Conservation (phyloP, 345 rosid species). For the Populus nigra region DNA sequence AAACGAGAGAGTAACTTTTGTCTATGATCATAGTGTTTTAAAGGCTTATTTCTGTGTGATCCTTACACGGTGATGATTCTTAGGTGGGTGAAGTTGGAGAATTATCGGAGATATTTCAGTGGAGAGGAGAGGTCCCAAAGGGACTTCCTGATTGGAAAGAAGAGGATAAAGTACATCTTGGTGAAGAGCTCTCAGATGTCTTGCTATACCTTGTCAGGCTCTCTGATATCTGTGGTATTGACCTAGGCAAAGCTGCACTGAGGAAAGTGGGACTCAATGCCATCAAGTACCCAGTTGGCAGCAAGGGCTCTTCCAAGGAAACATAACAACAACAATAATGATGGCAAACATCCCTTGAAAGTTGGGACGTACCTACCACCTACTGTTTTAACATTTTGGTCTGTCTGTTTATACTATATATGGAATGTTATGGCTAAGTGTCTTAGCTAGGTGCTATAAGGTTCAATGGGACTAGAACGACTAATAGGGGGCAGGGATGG, state of each 20-base stretch:
- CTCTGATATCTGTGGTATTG: constrained; percentile 75
- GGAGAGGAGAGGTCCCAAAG: constrained; percentile 91
- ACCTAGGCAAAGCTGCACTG: constrained; percentile 77
- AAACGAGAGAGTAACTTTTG: background rate
- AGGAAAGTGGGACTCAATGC: constrained; percentile 79
- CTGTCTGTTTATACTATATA: too few relatives aligned
- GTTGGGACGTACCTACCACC: too few relatives aligned
- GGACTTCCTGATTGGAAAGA: constrained; percentile 88
- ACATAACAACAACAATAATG: background rate
- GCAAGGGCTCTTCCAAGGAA: constrained; percentile 18
- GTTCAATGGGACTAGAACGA: too few relatives aligned
- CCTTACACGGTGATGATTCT: background rate
- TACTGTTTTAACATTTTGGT: too few relatives aligned
- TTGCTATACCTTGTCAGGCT: constrained; percentile 85
- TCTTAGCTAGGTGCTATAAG: too few relatives aligned
- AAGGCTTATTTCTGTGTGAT: background rate
- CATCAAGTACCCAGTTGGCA: constrained; percentile 63
- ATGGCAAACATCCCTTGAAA: background rate
- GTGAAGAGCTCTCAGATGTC: constrained; percentile 92
- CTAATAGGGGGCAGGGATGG: too few relatives aligned
- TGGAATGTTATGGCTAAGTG: too few relatives aligned
- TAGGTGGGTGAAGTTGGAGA: constrained; percentile 97
- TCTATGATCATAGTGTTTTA: background rate
- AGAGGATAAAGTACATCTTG: constrained; percentile 75
- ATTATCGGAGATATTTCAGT: constrained; percentile 87